These are phyloP conservation scores for Helianthus tuberosus DNA, from an alignment of 129 eudicot species.

Conservation along the genomic window DNA sequence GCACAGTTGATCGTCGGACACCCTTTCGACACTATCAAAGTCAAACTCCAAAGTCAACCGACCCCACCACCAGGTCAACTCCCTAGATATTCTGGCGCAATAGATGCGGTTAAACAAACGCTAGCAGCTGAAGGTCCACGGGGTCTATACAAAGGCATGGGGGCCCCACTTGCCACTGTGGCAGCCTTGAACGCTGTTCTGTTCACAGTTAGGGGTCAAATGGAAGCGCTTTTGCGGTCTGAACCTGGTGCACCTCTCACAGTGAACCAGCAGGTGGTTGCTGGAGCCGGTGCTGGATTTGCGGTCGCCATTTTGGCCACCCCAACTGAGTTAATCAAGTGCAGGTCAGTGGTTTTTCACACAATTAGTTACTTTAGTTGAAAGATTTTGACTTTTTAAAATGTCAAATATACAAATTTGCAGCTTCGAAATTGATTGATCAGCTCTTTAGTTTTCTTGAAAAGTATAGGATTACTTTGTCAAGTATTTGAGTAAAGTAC, in stretches of 20 bases:
- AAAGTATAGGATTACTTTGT: too few species aligned
- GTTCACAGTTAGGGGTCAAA: constrained; percentile 81
- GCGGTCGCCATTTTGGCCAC: constrained; percentile 83
- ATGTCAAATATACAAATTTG: constrained; percentile 5
- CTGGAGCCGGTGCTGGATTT: constrained; percentile 90
- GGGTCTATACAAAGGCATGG: constrained; percentile 92
- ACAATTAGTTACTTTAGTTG: neutral
- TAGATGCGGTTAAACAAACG: constrained; percentile 74
- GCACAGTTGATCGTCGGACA: constrained; percentile 81
- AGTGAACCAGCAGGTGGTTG: constrained; percentile 69
- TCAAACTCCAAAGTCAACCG: constrained; percentile 94
- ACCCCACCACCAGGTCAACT: constrained; percentile 74
- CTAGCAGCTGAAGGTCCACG: constrained; percentile 83
- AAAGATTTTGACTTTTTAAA: constrained; percentile 3
- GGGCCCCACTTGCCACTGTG: constrained; percentile 96
- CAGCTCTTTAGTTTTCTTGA: neutral
- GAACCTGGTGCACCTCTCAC: constrained; percentile 70
- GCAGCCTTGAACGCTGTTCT: constrained; percentile 87
- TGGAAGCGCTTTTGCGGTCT: constrained; percentile 76
- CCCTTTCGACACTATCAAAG: constrained; percentile 41
- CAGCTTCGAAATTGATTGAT: neutral
- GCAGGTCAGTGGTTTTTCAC: constrained; percentile 57
- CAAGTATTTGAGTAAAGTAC: too few species aligned
- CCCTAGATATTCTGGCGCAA: constrained; percentile 37
- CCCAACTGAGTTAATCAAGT: constrained; percentile 88